Evolutionary conservation across 768 basidiomycete species (phyloP).

Genomic region (Mycena latifolia): DNA sequence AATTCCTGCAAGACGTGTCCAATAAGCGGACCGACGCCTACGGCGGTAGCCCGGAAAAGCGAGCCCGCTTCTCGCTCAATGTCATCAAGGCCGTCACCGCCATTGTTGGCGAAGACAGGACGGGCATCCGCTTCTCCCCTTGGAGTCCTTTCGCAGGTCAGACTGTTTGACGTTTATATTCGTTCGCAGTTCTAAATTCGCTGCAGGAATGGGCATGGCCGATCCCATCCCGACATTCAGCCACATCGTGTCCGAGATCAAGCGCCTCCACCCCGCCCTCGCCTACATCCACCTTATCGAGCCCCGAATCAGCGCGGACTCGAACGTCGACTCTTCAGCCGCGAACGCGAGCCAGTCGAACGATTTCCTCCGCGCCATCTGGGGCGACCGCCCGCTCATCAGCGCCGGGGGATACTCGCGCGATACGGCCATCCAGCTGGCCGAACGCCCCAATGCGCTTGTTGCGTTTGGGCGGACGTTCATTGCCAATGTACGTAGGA

Average conservation of each 20-base stretch:
- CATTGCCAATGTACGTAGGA: slow-evolving; percentile 39
- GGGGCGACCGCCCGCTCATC: slow-evolving; percentile 44
- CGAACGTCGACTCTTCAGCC: not conserved
- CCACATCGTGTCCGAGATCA: slow-evolving; percentile 40
- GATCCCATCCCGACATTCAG: slow-evolving; percentile 48
- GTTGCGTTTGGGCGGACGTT: not conserved
- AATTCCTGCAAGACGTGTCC: slow-evolving; percentile 55
- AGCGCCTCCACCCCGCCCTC: slow-evolving; percentile 43
- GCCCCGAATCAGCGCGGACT: slow-evolving; percentile 40
- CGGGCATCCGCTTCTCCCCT: slow-evolving; percentile 55
- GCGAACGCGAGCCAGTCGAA: slow-evolving; percentile 38
- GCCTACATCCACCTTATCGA: slow-evolving; percentile 55
- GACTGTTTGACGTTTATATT: slow-evolving; percentile 31
- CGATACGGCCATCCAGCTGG: not conserved
- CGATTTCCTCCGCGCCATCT: slow-evolving; percentile 45
- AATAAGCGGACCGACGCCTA: slow-evolving; percentile 64
- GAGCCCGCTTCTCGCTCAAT: slow-evolving; percentile 58
- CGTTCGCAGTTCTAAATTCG: slow-evolving; percentile 17
- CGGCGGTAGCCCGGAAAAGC: slow-evolving; percentile 64
- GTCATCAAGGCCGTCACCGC: slow-evolving; percentile 54
- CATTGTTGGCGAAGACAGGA: slow-evolving; percentile 54
- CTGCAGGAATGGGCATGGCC: slow-evolving; percentile 43
- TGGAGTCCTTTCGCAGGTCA: slow-evolving; percentile 48
- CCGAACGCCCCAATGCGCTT: not conserved
- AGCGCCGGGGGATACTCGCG: slow-evolving; percentile 9